A percentile compares a stretch with the other conserved stretches of the same genome.
These are phyloP conservation scores for Chlamydomonas urium DNA, from an alignment of 139 green algal species.

Conservation along the genomic window DNA sequence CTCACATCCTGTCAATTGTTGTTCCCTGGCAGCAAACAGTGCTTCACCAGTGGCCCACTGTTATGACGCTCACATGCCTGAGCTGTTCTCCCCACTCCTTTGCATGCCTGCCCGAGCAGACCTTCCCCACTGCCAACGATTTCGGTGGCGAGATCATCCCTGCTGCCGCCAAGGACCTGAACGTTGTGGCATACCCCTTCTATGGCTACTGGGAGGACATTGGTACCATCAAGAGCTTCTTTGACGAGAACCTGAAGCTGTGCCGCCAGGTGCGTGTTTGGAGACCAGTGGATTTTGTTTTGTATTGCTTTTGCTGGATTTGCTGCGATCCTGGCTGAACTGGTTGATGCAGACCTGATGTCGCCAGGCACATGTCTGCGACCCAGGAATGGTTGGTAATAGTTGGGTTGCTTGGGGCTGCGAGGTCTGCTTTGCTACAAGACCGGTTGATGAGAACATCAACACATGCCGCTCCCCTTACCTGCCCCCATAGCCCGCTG, in stretches of 20 bases:
- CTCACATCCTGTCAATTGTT: too few relatives aligned
- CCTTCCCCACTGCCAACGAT: constrained; percentile 78
- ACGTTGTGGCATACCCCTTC: constrained; percentile 57
- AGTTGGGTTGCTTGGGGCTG: too few relatives aligned
- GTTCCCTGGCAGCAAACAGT: too few relatives aligned
- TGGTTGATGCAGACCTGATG: not conserved
- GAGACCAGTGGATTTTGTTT: too few relatives aligned
- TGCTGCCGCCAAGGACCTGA: constrained; percentile 38
- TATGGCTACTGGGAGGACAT: constrained; percentile 99
- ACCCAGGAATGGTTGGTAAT: too few relatives aligned
- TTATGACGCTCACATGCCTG: too few relatives aligned
- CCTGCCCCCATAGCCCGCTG: constrained; percentile 54
- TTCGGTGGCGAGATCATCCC: constrained; percentile 99
- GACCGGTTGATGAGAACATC: not conserved
- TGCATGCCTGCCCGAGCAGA: constrained; percentile 57
- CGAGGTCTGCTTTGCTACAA: not conserved
- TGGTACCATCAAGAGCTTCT: constrained; percentile 98
- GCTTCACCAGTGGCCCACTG: too few relatives aligned
- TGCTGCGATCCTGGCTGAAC: not conserved
- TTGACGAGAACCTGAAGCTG: constrained; percentile 97
- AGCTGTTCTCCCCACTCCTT: not conserved
- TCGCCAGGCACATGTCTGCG: too few relatives aligned
- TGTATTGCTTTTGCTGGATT: not conserved
- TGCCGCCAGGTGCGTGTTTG: constrained; percentile 51
- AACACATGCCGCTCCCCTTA: not conserved